Evolutionary conservation across 2,329 filamentous ascomycete species (phyloP).

Genomic region (Aspergillus sp.): DNA sequence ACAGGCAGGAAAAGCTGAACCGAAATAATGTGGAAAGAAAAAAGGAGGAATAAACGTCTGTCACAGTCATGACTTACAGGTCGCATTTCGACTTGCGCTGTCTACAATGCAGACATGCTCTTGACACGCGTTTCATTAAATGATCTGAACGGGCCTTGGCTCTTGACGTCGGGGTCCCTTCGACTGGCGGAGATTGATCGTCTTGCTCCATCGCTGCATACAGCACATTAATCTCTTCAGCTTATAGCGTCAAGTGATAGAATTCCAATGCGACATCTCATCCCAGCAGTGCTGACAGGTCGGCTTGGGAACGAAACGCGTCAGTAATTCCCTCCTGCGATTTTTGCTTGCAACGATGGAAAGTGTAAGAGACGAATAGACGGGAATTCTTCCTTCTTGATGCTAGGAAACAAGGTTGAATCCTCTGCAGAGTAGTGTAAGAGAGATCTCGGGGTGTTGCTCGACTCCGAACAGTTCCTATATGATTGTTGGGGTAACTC

Average conservation of each 20-base stretch:
- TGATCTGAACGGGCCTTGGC: slow-evolving; percentile 31
- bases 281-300: not conserved
- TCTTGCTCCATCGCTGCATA: slow-evolving; percentile 18
- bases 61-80: slow-evolving; percentile 45
- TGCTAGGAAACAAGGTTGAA: not conserved
- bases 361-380: not conserved
- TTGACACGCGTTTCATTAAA: slow-evolving; percentile 48
- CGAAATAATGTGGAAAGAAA: not conserved
- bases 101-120: slow-evolving; percentile 52
- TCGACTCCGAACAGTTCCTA: not conserved
- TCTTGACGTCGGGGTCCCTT: slow-evolving; percentile 14
- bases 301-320: not conserved
- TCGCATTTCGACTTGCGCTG: slow-evolving; percentile 55
- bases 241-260: not conserved
- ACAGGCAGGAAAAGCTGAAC: not conserved
- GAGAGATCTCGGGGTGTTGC: not conserved
- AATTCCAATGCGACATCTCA: not conserved
- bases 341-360: not conserved
- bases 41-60: no score
- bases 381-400: not conserved
- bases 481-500: not conserved
- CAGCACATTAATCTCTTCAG: not conserved
- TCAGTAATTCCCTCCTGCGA: not conserved
- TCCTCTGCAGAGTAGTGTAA: not conserved
- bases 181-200: slow-evolving; percentile 19